Evolutionary conservation across 108 stramenopile species (phyloP), one percentile per base, ranked within the genome.

Genomic region (Pseudonitzschia delicatissima): DNA sequence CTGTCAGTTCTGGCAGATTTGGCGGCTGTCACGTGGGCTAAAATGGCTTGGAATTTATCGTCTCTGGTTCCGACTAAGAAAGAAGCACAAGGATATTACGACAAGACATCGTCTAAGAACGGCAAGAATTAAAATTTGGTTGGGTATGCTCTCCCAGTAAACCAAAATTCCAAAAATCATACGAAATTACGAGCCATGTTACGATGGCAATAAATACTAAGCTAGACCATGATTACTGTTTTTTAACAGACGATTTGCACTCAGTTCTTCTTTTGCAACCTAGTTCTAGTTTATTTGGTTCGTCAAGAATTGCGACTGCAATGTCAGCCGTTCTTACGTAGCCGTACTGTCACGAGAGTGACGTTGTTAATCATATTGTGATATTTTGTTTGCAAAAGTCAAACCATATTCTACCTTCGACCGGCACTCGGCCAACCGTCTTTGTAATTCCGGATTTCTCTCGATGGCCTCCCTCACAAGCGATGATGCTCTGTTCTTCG

Each of bases 1-100:
- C 45, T 90, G 51, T 83, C 84, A 15, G 66, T 84, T n/a, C 76
- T 88, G 64, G 75, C 85, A 13, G 70, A 68, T 25, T 71, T 77
- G 25, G 87, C 85, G 4, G 77, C 80, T 7, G 45, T 73, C 11
- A 34, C 77, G 28, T 93, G 92, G 92, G 63, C 84, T 5, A 58
- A 47, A 2, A 66, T 83, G 8, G 78, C 88, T 2, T 93, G 88
- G 88, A 69, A 71, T 28, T 74, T 93, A 57, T 81, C 83, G 44
- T 80, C 81, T 55, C 66, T 85, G 34, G 87, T 93, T 33, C 87
- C 87, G 9, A 93, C 87, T n/a, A 72, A 77, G 60, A 71, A 72
- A 39, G 84, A 90, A 69, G 87, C 92, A 2, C 81, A 92, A 64
- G 77, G 67, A 2, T 63, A 62, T 1, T 71, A 71, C 40, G 40